phyloP scores from a whole-genome alignment of 139 green algal species.

The Nannochloris sp. region DNA sequence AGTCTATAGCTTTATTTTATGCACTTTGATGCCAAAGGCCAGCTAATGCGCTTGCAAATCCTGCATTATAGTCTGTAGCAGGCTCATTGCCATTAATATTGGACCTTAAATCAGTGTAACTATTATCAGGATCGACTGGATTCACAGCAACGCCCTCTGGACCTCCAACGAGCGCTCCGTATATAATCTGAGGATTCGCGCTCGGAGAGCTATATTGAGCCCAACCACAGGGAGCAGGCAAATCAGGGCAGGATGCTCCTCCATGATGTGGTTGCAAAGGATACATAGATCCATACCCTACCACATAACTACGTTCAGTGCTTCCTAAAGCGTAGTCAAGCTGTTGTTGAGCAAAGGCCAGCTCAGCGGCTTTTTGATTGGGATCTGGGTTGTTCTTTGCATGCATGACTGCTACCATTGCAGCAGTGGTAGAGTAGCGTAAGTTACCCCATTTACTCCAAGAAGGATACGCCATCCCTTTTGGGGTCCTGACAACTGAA shows the following conservation, averaged over 20 bases:
- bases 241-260: slow-evolving; percentile 31
- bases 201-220: neutral
- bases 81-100: slow-evolving; percentile 37
- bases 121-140: slow-evolving; percentile 14
- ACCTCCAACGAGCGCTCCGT: slow-evolving; percentile 28
- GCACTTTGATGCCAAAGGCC: slow-evolving; percentile 3
- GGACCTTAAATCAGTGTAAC: slow-evolving; percentile 17
- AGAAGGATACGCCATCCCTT: neutral
- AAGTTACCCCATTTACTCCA: slow-evolving; percentile 24
- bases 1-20: too few species aligned
- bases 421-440: slow-evolving; percentile 4
- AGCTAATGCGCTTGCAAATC: slow-evolving; percentile 19
- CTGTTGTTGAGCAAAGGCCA: slow-evolving; percentile 19
- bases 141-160: neutral
- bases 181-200: slow-evolving; percentile 10
- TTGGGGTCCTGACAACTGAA: slow-evolving; percentile 6
- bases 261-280: slow-evolving; percentile 32
- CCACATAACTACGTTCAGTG: slow-evolving; percentile 25
- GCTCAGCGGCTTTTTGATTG: neutral
- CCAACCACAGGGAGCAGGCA: slow-evolving; percentile 10
- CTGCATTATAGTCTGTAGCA: slow-evolving; percentile 42
- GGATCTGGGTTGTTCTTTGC: neutral
- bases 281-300: slow-evolving; percentile 17
- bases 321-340: slow-evolving; percentile 38
- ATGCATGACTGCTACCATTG: neutral